Percentiles rank a stretch among this genome's conserved stretches.
These are phyloP conservation scores for Tylopilus rubrobrunneus DNA, from an alignment of 768 basidiomycete species.

Conservation along the genomic window DNA sequence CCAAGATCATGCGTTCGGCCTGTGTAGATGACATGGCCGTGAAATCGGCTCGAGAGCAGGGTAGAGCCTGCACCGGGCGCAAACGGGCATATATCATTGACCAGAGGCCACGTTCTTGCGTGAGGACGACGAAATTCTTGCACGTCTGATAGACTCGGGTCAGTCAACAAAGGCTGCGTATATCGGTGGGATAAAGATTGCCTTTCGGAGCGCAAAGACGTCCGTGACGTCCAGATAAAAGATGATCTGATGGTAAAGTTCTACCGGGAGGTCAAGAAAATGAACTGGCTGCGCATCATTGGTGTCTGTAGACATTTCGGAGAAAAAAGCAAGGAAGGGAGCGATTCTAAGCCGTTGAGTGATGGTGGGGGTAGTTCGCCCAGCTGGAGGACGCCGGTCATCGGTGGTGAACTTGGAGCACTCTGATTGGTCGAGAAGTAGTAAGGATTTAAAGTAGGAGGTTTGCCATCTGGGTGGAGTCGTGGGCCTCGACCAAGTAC, in stretches of 20 bases:
- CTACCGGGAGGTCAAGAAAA: conserved; percentile 12
- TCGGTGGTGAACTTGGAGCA: no score
- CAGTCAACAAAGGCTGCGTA: not conserved
- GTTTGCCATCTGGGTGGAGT: no score
- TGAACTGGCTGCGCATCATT: not conserved
- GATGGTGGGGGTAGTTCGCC: not conserved
- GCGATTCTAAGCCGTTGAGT: not conserved
- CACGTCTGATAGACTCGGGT: conserved; percentile 21
- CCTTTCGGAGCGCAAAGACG: conserved; percentile 19
- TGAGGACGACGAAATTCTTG: conserved; percentile 17
- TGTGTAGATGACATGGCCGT: no score
- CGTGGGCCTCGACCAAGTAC: no score
- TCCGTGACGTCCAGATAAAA: conserved; percentile 12
- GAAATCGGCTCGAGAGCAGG: conserved; percentile 14
- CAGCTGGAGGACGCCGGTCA: no score
- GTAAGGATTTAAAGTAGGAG: no score
- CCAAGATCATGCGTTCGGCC: no score
- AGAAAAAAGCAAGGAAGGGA: not conserved
- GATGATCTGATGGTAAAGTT: conserved; percentile 15
- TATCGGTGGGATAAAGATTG: not conserved
- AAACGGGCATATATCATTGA: conserved; percentile 10
- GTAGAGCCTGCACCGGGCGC: conserved; percentile 11
- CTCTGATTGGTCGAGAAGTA: no score
- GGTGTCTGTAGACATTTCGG: not conserved
- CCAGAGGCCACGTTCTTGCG: conserved; percentile 18